phyloP scores from a whole-genome alignment of 352 stramenopile species.

The Paralagenidium karlingii region DNA sequence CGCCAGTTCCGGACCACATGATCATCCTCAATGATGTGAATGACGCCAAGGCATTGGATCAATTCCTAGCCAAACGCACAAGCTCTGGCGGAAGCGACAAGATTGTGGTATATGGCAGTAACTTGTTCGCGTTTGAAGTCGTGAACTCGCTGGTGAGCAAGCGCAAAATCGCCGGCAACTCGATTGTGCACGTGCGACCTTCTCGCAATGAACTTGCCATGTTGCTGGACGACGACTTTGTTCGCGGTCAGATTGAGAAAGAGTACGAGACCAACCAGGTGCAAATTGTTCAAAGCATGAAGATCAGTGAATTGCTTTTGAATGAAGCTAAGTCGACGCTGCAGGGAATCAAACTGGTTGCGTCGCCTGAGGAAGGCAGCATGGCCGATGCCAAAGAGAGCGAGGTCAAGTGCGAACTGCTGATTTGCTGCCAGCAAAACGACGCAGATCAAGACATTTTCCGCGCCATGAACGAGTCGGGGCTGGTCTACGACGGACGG shows the following conservation, averaged over 20 bases:
- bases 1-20: constrained; percentile 7
- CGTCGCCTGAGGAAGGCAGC: neutral
- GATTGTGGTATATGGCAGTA: constrained; percentile 54
- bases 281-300: constrained; percentile 23
- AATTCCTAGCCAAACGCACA: constrained; percentile 4
- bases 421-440: constrained; percentile 77
- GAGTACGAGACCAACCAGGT: constrained; percentile 24
- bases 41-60: constrained; percentile 6
- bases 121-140: constrained; percentile 51
- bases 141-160: constrained; percentile 38
- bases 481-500: constrained; percentile 86
- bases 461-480: constrained; percentile 80
- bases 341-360: constrained; percentile 23
- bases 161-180: constrained; percentile 20
- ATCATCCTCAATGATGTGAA: constrained; percentile 9
- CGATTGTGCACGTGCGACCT: constrained; percentile 42
- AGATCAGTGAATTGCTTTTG: constrained; percentile 28
- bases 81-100: constrained; percentile 4
- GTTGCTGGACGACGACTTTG: constrained; percentile 45
- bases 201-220: constrained; percentile 13
- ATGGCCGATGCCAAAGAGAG: neutral
- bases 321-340: constrained; percentile 17
- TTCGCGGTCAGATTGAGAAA: constrained; percentile 44
- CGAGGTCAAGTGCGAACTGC: constrained; percentile 37
- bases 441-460: constrained; percentile 85